These are phyloP conservation scores for Trichocladium uniseriatum DNA, from an alignment of 495 filamentous ascomycete species.

Conservation along the genomic window DNA sequence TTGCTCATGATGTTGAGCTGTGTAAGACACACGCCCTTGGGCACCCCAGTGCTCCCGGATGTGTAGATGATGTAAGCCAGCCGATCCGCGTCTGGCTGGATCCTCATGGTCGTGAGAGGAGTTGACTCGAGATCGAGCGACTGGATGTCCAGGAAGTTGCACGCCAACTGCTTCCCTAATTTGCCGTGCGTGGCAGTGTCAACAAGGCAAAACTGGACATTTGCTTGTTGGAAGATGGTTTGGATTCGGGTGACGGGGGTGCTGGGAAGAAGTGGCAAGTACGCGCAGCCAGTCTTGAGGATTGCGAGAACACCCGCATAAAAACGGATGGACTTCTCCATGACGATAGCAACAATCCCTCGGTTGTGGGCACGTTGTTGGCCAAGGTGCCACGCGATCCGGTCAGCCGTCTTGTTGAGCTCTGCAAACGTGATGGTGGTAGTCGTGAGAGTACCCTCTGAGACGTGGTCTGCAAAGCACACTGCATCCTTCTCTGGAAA, in stretches of 20 bases:
- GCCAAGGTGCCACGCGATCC: constrained; percentile 50
- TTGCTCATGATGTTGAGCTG: constrained; percentile 61
- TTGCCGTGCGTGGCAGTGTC: constrained; percentile 16
- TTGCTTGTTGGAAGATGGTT: constrained; percentile 45
- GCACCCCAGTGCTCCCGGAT: constrained; percentile 54
- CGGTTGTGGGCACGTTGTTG: constrained; percentile 36
- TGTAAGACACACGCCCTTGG: constrained; percentile 63
- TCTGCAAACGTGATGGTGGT: constrained; percentile 50
- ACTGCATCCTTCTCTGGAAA: constrained; percentile 49
- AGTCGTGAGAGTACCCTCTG: constrained; percentile 17
- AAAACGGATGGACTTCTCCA: constrained; percentile 59
- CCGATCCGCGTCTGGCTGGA: constrained; percentile 27
- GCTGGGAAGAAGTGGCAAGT: constrained; percentile 60
- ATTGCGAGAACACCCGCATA: constrained; percentile 65
- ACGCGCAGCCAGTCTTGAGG: constrained; percentile 62
- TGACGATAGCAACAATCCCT: constrained; percentile 54
- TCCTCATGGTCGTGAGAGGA: constrained; percentile 25
- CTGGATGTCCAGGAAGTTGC: constrained; percentile 32
- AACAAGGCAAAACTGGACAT: constrained; percentile 39
- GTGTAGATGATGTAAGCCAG: constrained; percentile 57
- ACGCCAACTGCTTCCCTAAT: constrained; percentile 16
- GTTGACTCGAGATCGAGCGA: constrained; percentile 12
- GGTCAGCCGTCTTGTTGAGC: constrained; percentile 53
- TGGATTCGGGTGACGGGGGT: constrained; percentile 47
- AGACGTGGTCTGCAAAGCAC: constrained; percentile 45